Base-by-base conservation (phyloP, 306 rosid species). In the Cucumis cinereus region DNA sequence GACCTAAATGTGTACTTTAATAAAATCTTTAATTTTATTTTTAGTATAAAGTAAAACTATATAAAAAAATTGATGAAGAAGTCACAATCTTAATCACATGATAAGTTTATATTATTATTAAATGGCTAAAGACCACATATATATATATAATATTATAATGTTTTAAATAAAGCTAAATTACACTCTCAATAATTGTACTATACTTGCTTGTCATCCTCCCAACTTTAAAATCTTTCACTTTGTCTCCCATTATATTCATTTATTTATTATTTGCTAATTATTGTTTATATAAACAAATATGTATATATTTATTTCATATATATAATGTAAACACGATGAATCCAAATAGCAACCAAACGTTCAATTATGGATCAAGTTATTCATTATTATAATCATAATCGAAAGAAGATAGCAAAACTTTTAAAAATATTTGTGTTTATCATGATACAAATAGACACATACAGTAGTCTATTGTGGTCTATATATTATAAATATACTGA, bases 181-280 rank as follows among this genome's bases (percentile, higher is more conserved):
- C 38, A 43, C 57, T 45, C 23, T 47, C 75, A 45, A 69, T 71
- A 49, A 71, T 71, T 71, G 75, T 71, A 71, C 75, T 71, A 49
- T 71, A 16, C 17, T 71, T 71, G 76, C 60, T 26, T 24, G 45
- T 71, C 75, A 70, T 70, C 26, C 75, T 49, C 76, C 40, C 55
- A 24, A 71, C 76, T 78, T 81, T 60, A 41, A 75, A 77, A 81
- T 77, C 40, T 82, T 40, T 30, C 81, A 78, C 86, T 82, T 80
- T 84, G 87, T 85, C 83, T 81, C 86, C 87, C 43, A 71, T 49
- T 49, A 16, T 71, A 35, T 35, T 63, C 15, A 63, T 63, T 63
- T 62, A 4, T 62, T 62, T 35, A 16, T 33, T 62, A 60, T 58
- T 58, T 45, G 64, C 35, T 58, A 36, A 23, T 58, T 24, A 59